Evolutionary conservation across 768 basidiomycete species (phyloP).

Genomic region (Cyathus striatus): DNA sequence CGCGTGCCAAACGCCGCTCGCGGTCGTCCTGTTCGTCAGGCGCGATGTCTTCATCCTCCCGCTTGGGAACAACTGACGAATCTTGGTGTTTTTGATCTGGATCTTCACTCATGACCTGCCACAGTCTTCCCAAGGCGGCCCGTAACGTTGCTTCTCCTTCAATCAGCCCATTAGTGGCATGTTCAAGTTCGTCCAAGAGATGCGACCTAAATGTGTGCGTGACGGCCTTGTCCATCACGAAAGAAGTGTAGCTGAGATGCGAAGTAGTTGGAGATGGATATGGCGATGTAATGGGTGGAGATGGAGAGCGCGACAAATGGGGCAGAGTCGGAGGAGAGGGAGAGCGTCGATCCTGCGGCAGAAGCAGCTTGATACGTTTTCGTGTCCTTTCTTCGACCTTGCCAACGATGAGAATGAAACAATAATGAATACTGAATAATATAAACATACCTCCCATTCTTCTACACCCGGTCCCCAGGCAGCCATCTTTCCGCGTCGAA

Average conservation of each 20-base stretch:
- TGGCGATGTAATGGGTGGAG: slow-evolving; percentile 73
- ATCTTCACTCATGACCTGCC: slow-evolving; percentile 78
- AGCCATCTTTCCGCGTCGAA: slow-evolving; percentile 75
- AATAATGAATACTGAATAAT: slow-evolving; percentile 1
- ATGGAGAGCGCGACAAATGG: slow-evolving; percentile 69
- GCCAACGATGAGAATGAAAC: slow-evolving; percentile 8
- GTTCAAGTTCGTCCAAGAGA: slow-evolving; percentile 73
- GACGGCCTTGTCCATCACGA: slow-evolving; percentile 81
- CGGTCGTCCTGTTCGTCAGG: slow-evolving; percentile 34
- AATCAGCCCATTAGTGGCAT: slow-evolving; percentile 78
- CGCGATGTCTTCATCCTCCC: slow-evolving; percentile 62
- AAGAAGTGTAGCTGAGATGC: slow-evolving; percentile 76
- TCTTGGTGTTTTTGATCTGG: slow-evolving; percentile 34
- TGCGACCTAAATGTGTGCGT: slow-evolving; percentile 81
- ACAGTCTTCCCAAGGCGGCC: slow-evolving; percentile 71
- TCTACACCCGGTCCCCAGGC: slow-evolving; percentile 82
- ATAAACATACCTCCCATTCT: slow-evolving; percentile 76
- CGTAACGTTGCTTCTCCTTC: slow-evolving; percentile 76
- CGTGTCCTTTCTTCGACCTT: slow-evolving; percentile 84
- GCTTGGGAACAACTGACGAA: slow-evolving; percentile 56
- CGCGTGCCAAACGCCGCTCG: slow-evolving; percentile 42
- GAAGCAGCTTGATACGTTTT: slow-evolving; percentile 66
- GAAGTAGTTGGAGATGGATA: slow-evolving; percentile 64
- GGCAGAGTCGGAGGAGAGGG: slow-evolving; percentile 70
- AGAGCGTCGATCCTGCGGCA: slow-evolving; percentile 59